Percentiles rank a stretch among this genome's conserved stretches.
phyloP scores from a whole-genome alignment of 495 filamentous ascomycete species.

The Neurospora sublineolata region DNA sequence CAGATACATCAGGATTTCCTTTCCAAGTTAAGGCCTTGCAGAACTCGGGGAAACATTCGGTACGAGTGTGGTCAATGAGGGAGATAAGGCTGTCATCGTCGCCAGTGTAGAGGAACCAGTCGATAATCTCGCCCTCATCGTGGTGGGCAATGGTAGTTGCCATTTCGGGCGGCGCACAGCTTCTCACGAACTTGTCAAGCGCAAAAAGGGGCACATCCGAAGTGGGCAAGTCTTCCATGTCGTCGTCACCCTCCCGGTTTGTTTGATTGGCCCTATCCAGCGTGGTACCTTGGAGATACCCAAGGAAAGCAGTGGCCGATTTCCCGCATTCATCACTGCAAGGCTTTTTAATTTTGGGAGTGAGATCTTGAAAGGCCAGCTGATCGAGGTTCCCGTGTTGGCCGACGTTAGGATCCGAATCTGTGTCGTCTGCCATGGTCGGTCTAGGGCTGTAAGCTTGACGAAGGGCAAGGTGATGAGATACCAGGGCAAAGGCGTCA shows the following conservation, averaged over 20 bases:
- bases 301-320: neutral
- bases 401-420: neutral
- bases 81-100: neutral
- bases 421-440: neutral
- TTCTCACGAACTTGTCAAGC: neutral
- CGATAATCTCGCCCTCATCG: neutral
- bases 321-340: neutral
- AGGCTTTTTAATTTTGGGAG: neutral
- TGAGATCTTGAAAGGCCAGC: neutral
- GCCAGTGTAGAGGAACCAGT: neutral
- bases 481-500: too few species aligned
- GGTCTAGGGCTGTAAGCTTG: neutral
- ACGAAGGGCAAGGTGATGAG: neutral
- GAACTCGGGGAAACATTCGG: neutral
- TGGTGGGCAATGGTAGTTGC: neutral
- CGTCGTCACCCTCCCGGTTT: neutral
- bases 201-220: neutral
- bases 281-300: neutral
- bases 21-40: neutral
- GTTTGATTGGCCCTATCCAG: neutral
- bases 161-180: neutral
- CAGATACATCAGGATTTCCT: neutral
- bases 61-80: neutral
- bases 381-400: neutral
- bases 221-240: neutral